Evolutionary conservation across 73 alveolate genomes (phyloP).

Genomic region (Paramecium pentaurelia): DNA sequence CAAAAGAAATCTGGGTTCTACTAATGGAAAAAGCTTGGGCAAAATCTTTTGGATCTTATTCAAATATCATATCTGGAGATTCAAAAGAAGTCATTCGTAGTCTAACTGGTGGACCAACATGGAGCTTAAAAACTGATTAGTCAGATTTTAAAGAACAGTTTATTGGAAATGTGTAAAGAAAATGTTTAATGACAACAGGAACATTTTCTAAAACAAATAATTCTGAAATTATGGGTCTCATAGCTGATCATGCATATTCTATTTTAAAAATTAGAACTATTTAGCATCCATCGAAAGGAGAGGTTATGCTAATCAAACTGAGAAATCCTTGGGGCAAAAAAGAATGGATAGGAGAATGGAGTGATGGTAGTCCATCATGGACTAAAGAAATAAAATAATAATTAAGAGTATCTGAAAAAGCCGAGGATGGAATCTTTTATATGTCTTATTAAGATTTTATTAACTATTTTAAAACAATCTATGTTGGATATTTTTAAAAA

Average conservation of each 20-base stretch:
- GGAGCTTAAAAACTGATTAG: constrained; percentile 81
- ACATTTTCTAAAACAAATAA: constrained; percentile 64
- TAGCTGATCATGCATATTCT: constrained; percentile 49
- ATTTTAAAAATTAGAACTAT: background rate
- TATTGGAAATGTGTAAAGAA: constrained; percentile 40
- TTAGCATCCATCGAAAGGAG: constrained; percentile 15
- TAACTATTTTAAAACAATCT: constrained; percentile 30
- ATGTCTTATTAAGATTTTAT: constrained; percentile 63
- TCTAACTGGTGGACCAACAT: constrained; percentile 94
- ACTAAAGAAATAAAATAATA: constrained; percentile 51
- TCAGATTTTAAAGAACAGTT: constrained; percentile 74
- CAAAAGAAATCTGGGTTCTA: constrained; percentile 80
- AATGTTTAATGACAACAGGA: constrained; percentile 48
- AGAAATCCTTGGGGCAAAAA: constrained; percentile 86
- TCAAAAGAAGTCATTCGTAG: constrained; percentile 87
- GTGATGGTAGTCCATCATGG: constrained; percentile 58
- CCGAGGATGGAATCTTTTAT: constrained; percentile 63
- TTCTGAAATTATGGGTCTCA: constrained; percentile 44
- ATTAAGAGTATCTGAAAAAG: background rate
- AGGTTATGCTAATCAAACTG: constrained; percentile 23
- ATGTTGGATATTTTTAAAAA: constrained; percentile 45
- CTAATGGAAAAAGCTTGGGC: constrained; percentile 89
- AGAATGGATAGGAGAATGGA: constrained; percentile 82
- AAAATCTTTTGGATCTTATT: constrained; percentile 80
- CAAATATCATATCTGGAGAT: constrained; percentile 89